These are phyloP conservation scores for Saccharomycopsis malanga DNA, from an alignment of 805 yeast species.

Conservation along the genomic window DNA sequence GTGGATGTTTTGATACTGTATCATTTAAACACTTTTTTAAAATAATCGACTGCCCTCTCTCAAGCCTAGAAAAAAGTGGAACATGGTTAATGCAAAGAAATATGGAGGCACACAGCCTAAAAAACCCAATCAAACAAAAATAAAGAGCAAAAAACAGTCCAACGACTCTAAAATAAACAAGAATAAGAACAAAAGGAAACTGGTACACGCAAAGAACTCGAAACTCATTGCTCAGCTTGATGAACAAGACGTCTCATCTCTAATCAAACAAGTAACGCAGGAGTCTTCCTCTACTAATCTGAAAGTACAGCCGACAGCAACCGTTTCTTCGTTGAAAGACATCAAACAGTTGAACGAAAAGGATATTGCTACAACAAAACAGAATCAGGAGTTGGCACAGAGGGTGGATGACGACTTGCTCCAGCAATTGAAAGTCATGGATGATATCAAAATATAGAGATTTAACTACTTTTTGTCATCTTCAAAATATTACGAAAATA, in stretches of 20 bases:
- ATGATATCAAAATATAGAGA: not conserved
- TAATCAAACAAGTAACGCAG: not conserved
- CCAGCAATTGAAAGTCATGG: not conserved
- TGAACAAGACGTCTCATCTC: not conserved
- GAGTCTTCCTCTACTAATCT: no score
- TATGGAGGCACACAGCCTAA: no score
- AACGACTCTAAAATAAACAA: not conserved
- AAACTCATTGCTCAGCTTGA: constrained; percentile 2
- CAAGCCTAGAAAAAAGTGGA: no score
- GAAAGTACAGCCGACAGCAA: no score
- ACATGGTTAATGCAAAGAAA: no score
- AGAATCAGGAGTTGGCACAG: not conserved
- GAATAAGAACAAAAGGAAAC: not conserved
- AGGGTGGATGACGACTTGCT: constrained; percentile 1
- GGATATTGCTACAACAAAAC: not conserved
- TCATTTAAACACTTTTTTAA: no score
- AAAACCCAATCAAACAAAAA: no score
- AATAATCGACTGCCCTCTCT: no score
- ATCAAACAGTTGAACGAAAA: not conserved
- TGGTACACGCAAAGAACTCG: constrained; percentile 1
- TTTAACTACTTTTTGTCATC: not conserved
- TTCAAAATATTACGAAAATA: not conserved
- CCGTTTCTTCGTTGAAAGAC: not conserved
- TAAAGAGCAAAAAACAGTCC: no score
- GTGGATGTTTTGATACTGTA: no score